These are phyloP conservation scores for Fusarium hainanense DNA, from an alignment of 2,329 filamentous ascomycete species.

Conservation along the genomic window DNA sequence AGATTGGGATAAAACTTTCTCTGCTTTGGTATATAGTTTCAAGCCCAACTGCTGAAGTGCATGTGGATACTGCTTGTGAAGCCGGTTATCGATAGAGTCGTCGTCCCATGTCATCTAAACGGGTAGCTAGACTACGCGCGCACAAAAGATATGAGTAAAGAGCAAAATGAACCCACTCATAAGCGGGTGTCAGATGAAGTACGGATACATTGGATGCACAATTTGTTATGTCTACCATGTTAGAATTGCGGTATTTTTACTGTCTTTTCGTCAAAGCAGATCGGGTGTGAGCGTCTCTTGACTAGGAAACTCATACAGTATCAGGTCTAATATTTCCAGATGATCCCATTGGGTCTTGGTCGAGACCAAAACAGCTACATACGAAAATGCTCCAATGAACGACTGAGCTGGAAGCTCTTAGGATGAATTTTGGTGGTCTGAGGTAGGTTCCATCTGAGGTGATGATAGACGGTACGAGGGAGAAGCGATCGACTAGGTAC, in stretches of 20 bases:
- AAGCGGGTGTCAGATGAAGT: neutral
- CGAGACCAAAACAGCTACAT: constrained; percentile 23
- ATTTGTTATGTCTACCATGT: neutral
- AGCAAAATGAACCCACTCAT: neutral
- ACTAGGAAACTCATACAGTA: constrained; percentile 7
- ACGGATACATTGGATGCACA: neutral
- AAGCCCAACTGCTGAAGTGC: neutral
- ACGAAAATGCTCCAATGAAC: constrained; percentile 33
- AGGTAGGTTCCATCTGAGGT: constrained; percentile 21
- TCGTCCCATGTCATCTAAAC: neutral
- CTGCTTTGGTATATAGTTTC: neutral
- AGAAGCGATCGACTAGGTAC: constrained; percentile 23
- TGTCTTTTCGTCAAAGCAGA: neutral
- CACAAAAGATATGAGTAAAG: neutral
- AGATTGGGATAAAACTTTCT: neutral
- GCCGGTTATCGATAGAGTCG: neutral
- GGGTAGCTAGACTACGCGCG: too few relatives aligned
- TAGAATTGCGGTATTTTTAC: constrained; percentile 10
- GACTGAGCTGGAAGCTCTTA: constrained; percentile 19
- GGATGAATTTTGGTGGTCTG: constrained; percentile 32
- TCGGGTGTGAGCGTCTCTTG: neutral
- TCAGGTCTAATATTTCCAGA: constrained; percentile 8
- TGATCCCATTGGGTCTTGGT: constrained; percentile 26
- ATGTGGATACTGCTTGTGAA: neutral
- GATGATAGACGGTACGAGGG: constrained; percentile 20